These are phyloP conservation scores for Flaveria brownii DNA, from an alignment of 129 eudicot genomes.

Conservation along the genomic window DNA sequence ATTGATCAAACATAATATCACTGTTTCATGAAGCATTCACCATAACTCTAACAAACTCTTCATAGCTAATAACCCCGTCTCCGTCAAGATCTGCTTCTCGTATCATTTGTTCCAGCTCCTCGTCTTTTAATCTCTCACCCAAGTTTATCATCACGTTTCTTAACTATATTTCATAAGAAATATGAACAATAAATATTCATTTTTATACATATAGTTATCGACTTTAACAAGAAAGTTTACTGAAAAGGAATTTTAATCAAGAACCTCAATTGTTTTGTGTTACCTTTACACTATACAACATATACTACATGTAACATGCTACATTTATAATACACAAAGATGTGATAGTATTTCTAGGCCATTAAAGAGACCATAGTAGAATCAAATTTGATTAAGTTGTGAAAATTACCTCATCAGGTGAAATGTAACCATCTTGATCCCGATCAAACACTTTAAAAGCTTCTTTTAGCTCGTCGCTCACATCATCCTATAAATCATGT, in stretches of 20 bases:
- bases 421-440: constrained; percentile 85
- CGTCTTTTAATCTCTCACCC: constrained; percentile 77
- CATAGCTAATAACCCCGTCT: constrained; percentile 78
- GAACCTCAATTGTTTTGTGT: neutral
- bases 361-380: neutral
- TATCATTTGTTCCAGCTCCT: constrained; percentile 84
- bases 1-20: neutral
- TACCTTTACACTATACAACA: neutral
- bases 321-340: neutral
- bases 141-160: constrained; percentile 76
- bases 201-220: neutral
- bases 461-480: constrained; percentile 71
- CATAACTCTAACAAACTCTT: constrained; percentile 76
- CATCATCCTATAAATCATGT: constrained; percentile 48
- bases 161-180: constrained; percentile 41
- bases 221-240: neutral
- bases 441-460: constrained; percentile 84
- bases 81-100: constrained; percentile 84
- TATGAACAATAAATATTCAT: neutral
- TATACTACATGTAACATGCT: neutral
- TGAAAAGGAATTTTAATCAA: neutral
- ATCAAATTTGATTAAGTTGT: neutral
- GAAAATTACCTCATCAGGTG: constrained; percentile 62
- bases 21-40: constrained; percentile 33
- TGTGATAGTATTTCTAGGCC: too few species aligned